These are phyloP conservation scores for Fusarium odoratissimum DNA, from an alignment of 2,329 filamentous ascomycete genomes.

Conservation along the genomic window DNA sequence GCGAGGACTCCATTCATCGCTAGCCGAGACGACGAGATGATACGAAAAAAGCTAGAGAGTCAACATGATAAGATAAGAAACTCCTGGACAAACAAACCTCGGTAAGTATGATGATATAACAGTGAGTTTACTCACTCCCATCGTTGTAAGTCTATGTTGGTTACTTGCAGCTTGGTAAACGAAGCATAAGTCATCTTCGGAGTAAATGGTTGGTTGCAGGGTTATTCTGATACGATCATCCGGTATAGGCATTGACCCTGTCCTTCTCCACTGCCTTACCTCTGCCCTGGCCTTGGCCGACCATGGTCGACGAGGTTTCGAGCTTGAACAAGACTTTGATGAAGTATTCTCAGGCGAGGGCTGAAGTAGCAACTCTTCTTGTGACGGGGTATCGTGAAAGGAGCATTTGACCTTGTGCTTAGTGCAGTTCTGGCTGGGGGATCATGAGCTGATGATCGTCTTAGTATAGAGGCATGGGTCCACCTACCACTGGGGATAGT, in stretches of 20 bases:
- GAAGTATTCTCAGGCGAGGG: neutral
- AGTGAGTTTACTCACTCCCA: constrained; percentile 22
- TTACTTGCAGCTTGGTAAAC: constrained; percentile 28
- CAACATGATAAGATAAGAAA: neutral
- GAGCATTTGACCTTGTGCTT: constrained; percentile 32
- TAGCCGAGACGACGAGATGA: constrained; percentile 15
- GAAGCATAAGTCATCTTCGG: constrained; percentile 29
- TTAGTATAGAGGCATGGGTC: neutral
- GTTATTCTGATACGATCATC: constrained; percentile 15
- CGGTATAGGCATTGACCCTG: constrained; percentile 26
- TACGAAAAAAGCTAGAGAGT: constrained; percentile 21
- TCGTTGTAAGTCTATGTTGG: constrained; percentile 20
- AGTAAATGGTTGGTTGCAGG: constrained; percentile 26
- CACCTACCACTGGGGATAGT: constrained; percentile 28
- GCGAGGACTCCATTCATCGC: constrained; percentile 29
- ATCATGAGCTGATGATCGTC: neutral
- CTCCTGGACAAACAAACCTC: neutral
- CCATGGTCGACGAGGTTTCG: constrained; percentile 18
- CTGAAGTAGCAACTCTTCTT: constrained; percentile 2
- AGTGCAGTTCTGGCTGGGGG: constrained; percentile 25
- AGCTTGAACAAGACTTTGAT: neutral
- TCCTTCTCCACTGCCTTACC: constrained; percentile 32
- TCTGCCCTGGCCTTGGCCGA: constrained; percentile 31
- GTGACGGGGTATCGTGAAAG: constrained; percentile 18
- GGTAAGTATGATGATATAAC: constrained; percentile 24